Evolutionary conservation across 352 stramenopile species (phyloP).

Genomic region (Pythium brachiatum): DNA sequence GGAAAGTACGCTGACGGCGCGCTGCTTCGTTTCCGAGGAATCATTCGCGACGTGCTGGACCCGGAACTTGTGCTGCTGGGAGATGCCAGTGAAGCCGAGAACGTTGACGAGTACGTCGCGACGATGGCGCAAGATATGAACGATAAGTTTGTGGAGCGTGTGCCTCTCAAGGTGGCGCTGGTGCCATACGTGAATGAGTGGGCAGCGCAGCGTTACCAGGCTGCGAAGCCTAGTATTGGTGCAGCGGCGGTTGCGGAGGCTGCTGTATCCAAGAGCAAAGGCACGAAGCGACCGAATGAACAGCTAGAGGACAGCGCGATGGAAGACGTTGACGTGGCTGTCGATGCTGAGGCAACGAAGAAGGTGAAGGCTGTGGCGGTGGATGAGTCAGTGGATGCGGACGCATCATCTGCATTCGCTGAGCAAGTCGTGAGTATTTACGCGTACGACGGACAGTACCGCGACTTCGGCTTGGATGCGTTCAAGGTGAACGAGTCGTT

Average conservation of each 20-base stretch:
- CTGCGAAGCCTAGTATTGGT: not conserved
- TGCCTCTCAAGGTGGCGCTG: conserved; percentile 59
- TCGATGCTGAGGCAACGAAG: conserved; percentile 18
- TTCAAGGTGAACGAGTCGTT: conserved; percentile 86
- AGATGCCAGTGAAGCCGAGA: conserved; percentile 6
- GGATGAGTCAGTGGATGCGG: not conserved
- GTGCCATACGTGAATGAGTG: conserved; percentile 60
- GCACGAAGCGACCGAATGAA: conserved; percentile 49
- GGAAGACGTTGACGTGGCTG: not conserved
- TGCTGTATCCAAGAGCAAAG: conserved; percentile 20
- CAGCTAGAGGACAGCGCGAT: not conserved
- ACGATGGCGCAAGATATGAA: conserved; percentile 9
- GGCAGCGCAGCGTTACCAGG: conserved; percentile 36
- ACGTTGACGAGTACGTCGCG: not conserved
- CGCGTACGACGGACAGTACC: conserved; percentile 70
- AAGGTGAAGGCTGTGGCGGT: conserved; percentile 34
- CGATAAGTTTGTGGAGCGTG: conserved; percentile 53
- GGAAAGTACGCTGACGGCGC: conserved; percentile 55
- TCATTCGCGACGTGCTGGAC: conserved; percentile 72
- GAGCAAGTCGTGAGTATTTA: conserved; percentile 59
- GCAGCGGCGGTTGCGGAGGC: conserved; percentile 7
- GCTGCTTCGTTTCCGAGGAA: conserved; percentile 61
- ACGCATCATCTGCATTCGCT: conserved; percentile 17
- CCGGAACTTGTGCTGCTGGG: conserved; percentile 60
- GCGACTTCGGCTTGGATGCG: conserved; percentile 36